Evolutionary conservation across 169 alveolate genomes (phyloP).

Genomic region (Plasmodium gaboni): DNA sequence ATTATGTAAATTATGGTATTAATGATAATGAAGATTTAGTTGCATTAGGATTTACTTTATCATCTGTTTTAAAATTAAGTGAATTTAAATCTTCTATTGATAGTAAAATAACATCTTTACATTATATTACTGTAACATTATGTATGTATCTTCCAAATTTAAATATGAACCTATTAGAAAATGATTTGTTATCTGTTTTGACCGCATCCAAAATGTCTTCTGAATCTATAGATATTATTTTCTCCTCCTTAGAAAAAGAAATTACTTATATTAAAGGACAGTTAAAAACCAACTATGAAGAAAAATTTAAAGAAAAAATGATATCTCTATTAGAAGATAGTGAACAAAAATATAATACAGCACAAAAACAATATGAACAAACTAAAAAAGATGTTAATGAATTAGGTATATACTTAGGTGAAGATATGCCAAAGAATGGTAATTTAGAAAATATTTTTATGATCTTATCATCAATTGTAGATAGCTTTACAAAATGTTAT

Average conservation of each 20-base stretch:
- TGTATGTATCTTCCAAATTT: slow-evolving; percentile 78
- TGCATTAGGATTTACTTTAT: slow-evolving; percentile 83
- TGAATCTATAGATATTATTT: slow-evolving; percentile 72
- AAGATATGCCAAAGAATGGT: slow-evolving; percentile 46
- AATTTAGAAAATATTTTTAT: slow-evolving; percentile 73
- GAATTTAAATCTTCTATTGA: slow-evolving; percentile 84
- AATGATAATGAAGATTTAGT: slow-evolving; percentile 75
- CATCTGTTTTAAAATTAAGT: slow-evolving; percentile 82
- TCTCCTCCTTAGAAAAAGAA: slow-evolving; percentile 69
- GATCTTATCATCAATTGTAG: slow-evolving; percentile 64
- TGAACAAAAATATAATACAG: slow-evolving; percentile 34
- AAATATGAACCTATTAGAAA: slow-evolving; percentile 68
- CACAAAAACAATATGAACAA: slow-evolving; percentile 56
- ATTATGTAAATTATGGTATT: slow-evolving; percentile 86
- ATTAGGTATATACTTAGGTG: slow-evolving; percentile 66
- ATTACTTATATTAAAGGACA: slow-evolving; percentile 41
- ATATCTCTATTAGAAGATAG: slow-evolving; percentile 44
- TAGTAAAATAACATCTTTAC: slow-evolving; percentile 83
- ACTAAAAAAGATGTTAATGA: slow-evolving; percentile 54
- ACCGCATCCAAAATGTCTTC: slow-evolving; percentile 76
- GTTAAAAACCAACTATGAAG: slow-evolving; percentile 53
- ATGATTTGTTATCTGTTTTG: slow-evolving; percentile 45
- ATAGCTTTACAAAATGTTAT: slow-evolving; percentile 71
- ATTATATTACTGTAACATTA: slow-evolving; percentile 82
- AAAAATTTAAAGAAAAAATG: slow-evolving; percentile 70